Conservation (phyloP, 164 flowering plant species). For the Dillenia suffruticosa region DNA sequence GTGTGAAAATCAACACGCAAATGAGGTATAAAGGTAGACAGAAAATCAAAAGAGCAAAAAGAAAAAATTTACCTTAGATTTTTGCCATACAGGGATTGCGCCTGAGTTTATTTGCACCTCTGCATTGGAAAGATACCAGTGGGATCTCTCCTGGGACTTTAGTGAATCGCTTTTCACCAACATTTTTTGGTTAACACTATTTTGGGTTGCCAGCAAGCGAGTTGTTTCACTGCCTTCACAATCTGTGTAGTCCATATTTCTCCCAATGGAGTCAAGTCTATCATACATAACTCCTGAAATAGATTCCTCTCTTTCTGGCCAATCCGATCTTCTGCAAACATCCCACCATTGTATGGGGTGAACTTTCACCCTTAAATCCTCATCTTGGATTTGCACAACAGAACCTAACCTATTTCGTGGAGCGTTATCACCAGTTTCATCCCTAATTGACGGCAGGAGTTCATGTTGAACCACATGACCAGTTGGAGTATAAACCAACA, state of each 20-base stretch:
- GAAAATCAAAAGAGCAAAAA: no score
- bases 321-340: conserved; percentile 52
- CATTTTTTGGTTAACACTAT: not conserved
- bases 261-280: conserved; percentile 23
- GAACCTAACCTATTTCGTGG: conserved; percentile 20
- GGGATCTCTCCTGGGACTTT: conserved; percentile 39
- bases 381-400: conserved; percentile 37
- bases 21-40: not conserved
- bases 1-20: not conserved
- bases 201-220: conserved; percentile 12
- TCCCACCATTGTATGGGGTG: conserved; percentile 78
- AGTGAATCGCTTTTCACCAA: no score
- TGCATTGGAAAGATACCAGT: conserved; percentile 65
- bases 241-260: conserved; percentile 12
- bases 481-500: conserved; percentile 69
- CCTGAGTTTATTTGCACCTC: conserved; percentile 64
- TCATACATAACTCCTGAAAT: conserved; percentile 64
- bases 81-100: conserved; percentile 52
- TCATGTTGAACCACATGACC: conserved; percentile 66
- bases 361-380: conserved; percentile 47
- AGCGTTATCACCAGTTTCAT: conserved; percentile 21
- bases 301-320: conserved; percentile 53
- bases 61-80: conserved; percentile 42
- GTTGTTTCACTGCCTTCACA: conserved; percentile 13
- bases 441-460: conserved; percentile 28